A percentile compares a stretch with the other conserved stretches of the same genome.
phyloP scores from a whole-genome alignment of 441 rosid species.

The Erysimum cheiri region DNA sequence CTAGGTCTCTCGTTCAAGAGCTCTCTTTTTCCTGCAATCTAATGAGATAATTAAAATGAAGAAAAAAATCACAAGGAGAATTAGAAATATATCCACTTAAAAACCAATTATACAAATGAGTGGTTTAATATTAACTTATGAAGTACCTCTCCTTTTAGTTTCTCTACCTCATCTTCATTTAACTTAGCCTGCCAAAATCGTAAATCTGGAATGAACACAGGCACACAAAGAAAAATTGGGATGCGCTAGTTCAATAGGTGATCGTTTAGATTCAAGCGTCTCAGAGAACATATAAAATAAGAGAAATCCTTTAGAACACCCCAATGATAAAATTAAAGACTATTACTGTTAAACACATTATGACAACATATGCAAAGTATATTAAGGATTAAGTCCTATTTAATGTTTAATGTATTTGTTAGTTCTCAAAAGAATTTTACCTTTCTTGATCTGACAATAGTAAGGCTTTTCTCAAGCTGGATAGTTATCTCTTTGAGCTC shows the following conservation, averaged over 20 bases:
- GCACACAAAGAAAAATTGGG: background rate
- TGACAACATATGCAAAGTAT: background rate
- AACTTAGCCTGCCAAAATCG: slow-evolving; percentile 25
- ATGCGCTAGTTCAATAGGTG: background rate
- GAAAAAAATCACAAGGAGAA: background rate
- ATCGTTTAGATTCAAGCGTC: background rate
- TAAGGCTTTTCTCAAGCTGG: slow-evolving; percentile 64
- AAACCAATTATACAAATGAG: background rate
- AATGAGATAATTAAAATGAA: background rate
- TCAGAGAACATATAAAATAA: background rate
- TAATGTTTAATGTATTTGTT: no score
- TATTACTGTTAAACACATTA: background rate
- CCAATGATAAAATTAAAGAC: background rate
- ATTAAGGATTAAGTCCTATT: no score
- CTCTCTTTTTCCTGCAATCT: slow-evolving; percentile 18
- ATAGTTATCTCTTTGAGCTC: slow-evolving; percentile 54
- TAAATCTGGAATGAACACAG: background rate
- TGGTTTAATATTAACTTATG: no score
- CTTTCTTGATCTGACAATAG: slow-evolving; percentile 66
- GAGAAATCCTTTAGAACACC: no score
- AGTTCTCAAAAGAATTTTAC: slow-evolving; percentile 37
- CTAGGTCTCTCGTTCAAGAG: slow-evolving; percentile 22
- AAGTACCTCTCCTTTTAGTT: slow-evolving; percentile 26
- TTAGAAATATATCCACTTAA: background rate
- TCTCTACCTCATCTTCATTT: slow-evolving; percentile 18